phyloP scores from a whole-genome alignment of 2,329 filamentous ascomycete genomes.

The Rosellinia necatrix region DNA sequence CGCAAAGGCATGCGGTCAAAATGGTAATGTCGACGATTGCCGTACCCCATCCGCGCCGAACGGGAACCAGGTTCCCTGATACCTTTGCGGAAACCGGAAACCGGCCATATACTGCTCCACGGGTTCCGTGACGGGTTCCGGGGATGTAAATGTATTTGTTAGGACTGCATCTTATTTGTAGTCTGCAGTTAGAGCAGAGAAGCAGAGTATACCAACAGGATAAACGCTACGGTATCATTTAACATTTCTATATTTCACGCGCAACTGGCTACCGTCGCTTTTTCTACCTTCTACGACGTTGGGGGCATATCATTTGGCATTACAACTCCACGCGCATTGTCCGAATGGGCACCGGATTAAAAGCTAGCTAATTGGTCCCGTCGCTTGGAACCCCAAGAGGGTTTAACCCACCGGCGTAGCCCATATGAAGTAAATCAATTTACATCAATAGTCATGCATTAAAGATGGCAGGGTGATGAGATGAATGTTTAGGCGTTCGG shows the following conservation, averaged over 20 bases:
- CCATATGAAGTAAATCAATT: too few relatives aligned
- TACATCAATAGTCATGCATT: too few relatives aligned
- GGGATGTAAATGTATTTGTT: constrained; percentile 15
- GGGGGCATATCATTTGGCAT: too few relatives aligned
- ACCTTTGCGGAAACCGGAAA: constrained; percentile 6
- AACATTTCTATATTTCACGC: neutral
- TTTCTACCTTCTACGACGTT: too few relatives aligned
- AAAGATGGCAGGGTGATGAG: constrained; percentile 6
- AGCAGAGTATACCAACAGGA: constrained; percentile 4
- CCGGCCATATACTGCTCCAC: neutral
- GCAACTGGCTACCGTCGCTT: neutral
- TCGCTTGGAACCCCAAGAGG: neutral
- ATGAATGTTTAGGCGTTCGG: neutral
- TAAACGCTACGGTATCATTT: neutral
- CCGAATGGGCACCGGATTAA: too few relatives aligned
- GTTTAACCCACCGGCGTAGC: neutral
- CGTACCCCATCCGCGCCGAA: constrained; percentile 7
- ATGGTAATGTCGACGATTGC: constrained; percentile 5
- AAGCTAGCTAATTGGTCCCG: neutral
- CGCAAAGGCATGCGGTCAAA: constrained; percentile 9
- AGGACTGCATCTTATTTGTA: constrained; percentile 10
- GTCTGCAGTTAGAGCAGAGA: constrained; percentile 9
- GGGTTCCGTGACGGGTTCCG: neutral
- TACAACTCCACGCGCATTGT: neutral
- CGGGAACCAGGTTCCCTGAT: constrained; percentile 6